A percentile compares a stretch with the other conserved stretches of the same genome.
Conservation (phyloP, 371 early-diverging fungal genomes). For the Funneliformis caledonium region DNA sequence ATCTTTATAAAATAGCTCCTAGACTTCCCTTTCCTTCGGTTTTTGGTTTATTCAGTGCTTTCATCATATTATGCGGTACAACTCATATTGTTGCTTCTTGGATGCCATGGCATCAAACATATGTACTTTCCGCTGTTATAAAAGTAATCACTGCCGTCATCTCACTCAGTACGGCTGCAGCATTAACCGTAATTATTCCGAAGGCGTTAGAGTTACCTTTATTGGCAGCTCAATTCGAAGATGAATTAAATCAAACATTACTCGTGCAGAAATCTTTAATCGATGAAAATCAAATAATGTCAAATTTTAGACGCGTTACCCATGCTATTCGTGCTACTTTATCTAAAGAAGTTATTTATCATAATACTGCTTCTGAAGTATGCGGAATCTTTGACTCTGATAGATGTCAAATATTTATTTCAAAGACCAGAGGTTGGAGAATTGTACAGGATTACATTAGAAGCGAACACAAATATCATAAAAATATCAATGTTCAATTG, state of each 20-base stretch:
- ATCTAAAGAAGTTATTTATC: constrained; percentile 19
- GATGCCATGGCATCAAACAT: constrained; percentile 32
- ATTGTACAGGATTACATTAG: constrained; percentile 1
- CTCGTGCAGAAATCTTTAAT: background rate
- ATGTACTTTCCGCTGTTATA: constrained; percentile 18
- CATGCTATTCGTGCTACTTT: constrained; percentile 30
- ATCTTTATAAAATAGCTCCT: background rate
- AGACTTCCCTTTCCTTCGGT: constrained; percentile 24
- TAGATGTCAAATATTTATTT: constrained; percentile 23
- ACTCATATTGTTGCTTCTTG: constrained; percentile 19
- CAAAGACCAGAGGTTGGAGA: background rate
- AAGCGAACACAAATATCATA: background rate
- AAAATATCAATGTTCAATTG: background rate
- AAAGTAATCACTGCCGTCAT: constrained; percentile 13
- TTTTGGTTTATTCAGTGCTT: constrained; percentile 21
- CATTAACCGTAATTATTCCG: constrained; percentile 14
- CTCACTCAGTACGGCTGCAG: constrained; percentile 1
- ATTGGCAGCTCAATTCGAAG: constrained; percentile 22
- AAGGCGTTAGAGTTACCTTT: constrained; percentile 25
- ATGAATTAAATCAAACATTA: constrained; percentile 14
- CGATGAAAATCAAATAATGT: constrained; percentile 24
- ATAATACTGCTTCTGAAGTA: constrained; percentile 21
- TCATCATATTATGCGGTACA: constrained; percentile 28
- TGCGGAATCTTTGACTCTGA: constrained; percentile 22
- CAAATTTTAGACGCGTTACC: constrained; percentile 25